Evolutionary conservation across 495 filamentous ascomycete genomes (phyloP).

Genomic region (Usnea hakonensis): DNA sequence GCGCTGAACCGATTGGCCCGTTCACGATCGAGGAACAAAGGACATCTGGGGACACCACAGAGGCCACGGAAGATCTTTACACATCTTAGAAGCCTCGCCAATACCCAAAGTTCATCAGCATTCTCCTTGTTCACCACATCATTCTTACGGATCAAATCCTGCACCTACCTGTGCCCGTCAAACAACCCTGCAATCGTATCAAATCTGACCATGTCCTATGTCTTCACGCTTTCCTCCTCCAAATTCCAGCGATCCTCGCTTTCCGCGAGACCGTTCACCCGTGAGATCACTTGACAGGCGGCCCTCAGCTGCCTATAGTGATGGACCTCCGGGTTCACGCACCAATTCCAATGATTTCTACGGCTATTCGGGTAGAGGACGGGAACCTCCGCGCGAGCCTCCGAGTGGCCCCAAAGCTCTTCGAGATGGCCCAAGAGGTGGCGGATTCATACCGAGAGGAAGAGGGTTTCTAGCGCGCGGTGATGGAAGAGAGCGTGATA

Average conservation of each 20-base stretch:
- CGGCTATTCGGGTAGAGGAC: constrained; percentile 33
- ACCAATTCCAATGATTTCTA: constrained; percentile 42
- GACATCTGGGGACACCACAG: not conserved
- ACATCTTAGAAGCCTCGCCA: not conserved
- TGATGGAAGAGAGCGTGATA: constrained; percentile 41
- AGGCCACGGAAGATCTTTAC: not conserved
- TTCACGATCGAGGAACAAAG: not conserved
- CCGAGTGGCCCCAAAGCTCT: constrained; percentile 66
- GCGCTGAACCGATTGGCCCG: constrained; percentile 1
- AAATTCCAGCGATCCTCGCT: constrained; percentile 34
- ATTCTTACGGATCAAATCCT: not conserved
- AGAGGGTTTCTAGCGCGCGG: constrained; percentile 36
- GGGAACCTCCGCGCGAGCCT: constrained; percentile 42
- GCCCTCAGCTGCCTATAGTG: constrained; percentile 37
- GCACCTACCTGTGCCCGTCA: not conserved
- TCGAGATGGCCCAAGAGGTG: constrained; percentile 55
- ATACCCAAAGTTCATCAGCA: not conserved
- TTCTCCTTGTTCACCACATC: not conserved
- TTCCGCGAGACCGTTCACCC: constrained; percentile 53
- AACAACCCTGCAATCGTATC: not conserved
- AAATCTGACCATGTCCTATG: constrained; percentile 22
- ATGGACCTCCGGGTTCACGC: constrained; percentile 41
- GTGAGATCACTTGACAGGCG: constrained; percentile 44
- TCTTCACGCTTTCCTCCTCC: constrained; percentile 27
- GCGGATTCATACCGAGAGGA: constrained; percentile 37